A percentile compares a stretch with the other conserved stretches of the same genome.
phyloP scores from a whole-genome alignment of 225 moss, liverwort and hornwort species.

The Bryum argenteum region DNA sequence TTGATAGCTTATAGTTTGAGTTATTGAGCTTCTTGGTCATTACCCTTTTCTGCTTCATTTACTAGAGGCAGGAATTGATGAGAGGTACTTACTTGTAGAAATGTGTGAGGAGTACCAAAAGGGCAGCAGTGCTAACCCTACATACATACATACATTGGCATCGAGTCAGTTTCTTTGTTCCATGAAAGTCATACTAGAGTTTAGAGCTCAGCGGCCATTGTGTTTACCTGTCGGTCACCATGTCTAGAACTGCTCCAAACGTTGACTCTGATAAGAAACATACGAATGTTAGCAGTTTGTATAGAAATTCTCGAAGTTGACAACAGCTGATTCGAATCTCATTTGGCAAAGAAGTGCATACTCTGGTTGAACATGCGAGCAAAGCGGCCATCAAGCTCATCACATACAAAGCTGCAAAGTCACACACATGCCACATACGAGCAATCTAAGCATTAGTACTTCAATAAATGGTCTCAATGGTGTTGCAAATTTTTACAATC shows the following conservation, averaged over 20 bases:
- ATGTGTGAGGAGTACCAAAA: constrained; percentile 91
- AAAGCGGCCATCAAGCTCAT: constrained; percentile 97
- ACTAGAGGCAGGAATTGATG: neutral
- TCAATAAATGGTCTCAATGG: too few species aligned
- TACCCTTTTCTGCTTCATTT: too few species aligned
- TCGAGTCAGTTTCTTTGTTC: constrained; percentile 5
- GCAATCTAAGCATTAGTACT: too few species aligned
- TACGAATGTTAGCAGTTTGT: too few species aligned
- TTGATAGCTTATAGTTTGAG: too few species aligned
- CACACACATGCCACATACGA: constrained; percentile 16
- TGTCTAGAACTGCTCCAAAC: constrained; percentile 98
- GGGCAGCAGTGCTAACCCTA: constrained; percentile 91
- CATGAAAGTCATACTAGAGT: neutral
- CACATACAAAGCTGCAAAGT: constrained; percentile 81
- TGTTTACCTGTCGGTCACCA: constrained; percentile 92
- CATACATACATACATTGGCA: constrained; percentile 41
- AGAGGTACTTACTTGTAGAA: constrained; percentile 71
- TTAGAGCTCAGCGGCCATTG: neutral
- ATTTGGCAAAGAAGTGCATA: constrained; percentile 37
- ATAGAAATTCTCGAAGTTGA: constrained; percentile 15
- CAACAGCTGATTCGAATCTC: neutral
- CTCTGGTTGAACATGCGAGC: constrained; percentile 98
- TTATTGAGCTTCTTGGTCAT: too few species aligned
- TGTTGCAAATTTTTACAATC: too few species aligned
- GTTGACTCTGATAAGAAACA: constrained; percentile 66